phyloP scores from a whole-genome alignment of 1,284 basidiomycete genomes.

The Ustilago vetiveriae region DNA sequence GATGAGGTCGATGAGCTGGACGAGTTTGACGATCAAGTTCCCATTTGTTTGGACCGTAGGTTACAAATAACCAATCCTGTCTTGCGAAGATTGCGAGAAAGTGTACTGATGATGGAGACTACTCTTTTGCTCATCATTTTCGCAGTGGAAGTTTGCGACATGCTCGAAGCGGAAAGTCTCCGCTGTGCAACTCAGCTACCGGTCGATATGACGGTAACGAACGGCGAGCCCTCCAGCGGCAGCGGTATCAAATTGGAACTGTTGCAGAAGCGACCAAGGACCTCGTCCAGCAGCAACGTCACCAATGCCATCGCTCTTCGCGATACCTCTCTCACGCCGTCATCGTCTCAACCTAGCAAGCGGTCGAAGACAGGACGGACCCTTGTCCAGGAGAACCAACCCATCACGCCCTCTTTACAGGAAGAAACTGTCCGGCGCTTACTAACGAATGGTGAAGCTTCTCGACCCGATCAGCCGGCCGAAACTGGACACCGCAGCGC shows the following conservation, averaged over 20 bases:
- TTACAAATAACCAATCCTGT: background rate
- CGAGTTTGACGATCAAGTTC: constrained; percentile 11
- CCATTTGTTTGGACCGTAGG: constrained; percentile 13
- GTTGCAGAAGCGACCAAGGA: no score
- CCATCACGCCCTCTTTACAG: constrained; percentile 10
- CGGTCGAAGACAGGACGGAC: background rate
- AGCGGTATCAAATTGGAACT: no score
- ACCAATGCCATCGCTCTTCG: constrained; percentile 5
- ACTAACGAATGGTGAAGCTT: no score
- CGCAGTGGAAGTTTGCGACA: constrained; percentile 17
- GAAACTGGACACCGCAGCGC: no score
- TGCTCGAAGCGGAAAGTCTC: constrained; percentile 24
- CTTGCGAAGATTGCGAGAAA: no score
- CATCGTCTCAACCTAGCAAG: constrained; percentile 1
- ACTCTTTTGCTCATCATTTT: no score
- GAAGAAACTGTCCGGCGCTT: constrained; percentile 8
- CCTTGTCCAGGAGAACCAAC: background rate
- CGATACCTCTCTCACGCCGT: constrained; percentile 3
- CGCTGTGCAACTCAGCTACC: background rate
- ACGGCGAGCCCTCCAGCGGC: no score
- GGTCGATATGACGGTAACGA: background rate
- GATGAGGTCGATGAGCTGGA: constrained; percentile 23
- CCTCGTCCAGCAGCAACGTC: background rate
- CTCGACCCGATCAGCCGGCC: no score
- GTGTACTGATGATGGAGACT: no score